phyloP scores from a whole-genome alignment of 2,329 filamentous ascomycete genomes.

The Talaromyces verruculosus region DNA sequence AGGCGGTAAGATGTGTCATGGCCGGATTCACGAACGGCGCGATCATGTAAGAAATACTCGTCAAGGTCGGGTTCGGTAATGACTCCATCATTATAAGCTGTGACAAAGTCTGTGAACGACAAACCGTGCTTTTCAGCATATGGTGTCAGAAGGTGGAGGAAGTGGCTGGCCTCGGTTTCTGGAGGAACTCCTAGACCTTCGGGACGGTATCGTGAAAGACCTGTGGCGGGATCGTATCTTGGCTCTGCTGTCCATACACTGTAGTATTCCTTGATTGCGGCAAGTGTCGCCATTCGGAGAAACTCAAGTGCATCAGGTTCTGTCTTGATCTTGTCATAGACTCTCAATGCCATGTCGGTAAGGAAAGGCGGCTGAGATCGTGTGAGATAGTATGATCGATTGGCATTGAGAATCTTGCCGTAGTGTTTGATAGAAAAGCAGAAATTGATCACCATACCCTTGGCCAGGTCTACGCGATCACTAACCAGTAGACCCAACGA shows the following conservation, averaged over 20 bases:
- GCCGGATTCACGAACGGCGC: slow-evolving; percentile 91
- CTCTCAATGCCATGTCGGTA: slow-evolving; percentile 92
- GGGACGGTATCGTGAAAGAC: slow-evolving; percentile 80
- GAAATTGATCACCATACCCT: slow-evolving; percentile 94
- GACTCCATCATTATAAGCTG: slow-evolving; percentile 77
- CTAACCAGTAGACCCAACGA: slow-evolving; percentile 85
- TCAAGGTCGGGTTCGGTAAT: slow-evolving; percentile 86
- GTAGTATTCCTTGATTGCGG: slow-evolving; percentile 96
- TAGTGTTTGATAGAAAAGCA: slow-evolving; percentile 99
- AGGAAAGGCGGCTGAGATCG: slow-evolving; percentile 95
- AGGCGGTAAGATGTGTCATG: slow-evolving; percentile 95
- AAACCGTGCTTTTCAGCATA: slow-evolving; percentile 83
- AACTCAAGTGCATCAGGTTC: slow-evolving; percentile 80
- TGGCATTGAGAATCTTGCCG: slow-evolving; percentile 96
- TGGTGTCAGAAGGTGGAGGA: slow-evolving; percentile 76
- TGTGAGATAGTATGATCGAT: slow-evolving; percentile 89
- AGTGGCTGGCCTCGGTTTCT: slow-evolving; percentile 86
- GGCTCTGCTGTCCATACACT: slow-evolving; percentile 81
- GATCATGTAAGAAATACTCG: slow-evolving; percentile 93
- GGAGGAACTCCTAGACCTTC: slow-evolving; percentile 83
- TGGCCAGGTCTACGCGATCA: slow-evolving; percentile 80
- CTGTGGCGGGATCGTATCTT: slow-evolving; percentile 72
- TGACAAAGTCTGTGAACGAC: slow-evolving; percentile 79
- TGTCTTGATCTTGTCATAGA: slow-evolving; percentile 90
- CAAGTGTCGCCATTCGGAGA: slow-evolving; percentile 73